Evolutionary conservation across 495 filamentous ascomycete species (phyloP).

Genomic region (Monascus purpureus): DNA sequence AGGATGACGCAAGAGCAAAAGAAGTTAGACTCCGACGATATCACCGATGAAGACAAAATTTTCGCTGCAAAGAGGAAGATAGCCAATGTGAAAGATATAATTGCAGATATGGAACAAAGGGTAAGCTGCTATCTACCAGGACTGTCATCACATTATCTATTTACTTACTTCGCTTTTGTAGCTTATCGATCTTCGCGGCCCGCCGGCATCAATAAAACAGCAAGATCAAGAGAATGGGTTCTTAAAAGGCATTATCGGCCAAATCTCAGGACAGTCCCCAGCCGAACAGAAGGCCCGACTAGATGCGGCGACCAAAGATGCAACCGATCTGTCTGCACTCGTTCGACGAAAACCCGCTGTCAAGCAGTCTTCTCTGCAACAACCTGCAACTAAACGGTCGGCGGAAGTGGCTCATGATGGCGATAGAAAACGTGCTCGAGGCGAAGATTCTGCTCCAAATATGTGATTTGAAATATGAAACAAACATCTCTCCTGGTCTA

Average conservation of each 20-base stretch:
- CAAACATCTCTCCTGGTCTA: too few relatives aligned
- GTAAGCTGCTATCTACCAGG: conserved; percentile 26
- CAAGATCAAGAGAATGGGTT: conserved; percentile 32
- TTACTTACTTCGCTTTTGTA: conserved; percentile 19
- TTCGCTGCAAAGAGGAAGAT: conserved; percentile 52
- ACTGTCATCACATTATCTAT: background rate
- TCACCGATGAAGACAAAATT: conserved; percentile 29
- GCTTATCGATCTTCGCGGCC: conserved; percentile 63
- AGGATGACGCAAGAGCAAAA: conserved; percentile 65
- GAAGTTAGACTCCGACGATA: conserved; percentile 40
- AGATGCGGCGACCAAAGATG: conserved; percentile 63
- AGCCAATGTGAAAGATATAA: conserved; percentile 71
- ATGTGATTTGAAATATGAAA: too few relatives aligned
- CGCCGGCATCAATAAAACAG: conserved; percentile 49
- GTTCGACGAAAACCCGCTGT: conserved; percentile 52
- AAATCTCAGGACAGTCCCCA: conserved; percentile 53
- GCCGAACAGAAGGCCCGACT: conserved; percentile 49
- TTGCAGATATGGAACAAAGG: conserved; percentile 75
- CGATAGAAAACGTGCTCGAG: conserved; percentile 18
- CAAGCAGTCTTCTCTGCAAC: conserved; percentile 7
- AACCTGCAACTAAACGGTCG: conserved; percentile 14
- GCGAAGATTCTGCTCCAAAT: conserved; percentile 7
- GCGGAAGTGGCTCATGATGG: conserved; percentile 11
- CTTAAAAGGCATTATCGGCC: conserved; percentile 57
- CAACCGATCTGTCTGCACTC: conserved; percentile 77